Conservation (phyloP, 2,329 filamentous ascomycete species). For the Coniella lustricola region DNA sequence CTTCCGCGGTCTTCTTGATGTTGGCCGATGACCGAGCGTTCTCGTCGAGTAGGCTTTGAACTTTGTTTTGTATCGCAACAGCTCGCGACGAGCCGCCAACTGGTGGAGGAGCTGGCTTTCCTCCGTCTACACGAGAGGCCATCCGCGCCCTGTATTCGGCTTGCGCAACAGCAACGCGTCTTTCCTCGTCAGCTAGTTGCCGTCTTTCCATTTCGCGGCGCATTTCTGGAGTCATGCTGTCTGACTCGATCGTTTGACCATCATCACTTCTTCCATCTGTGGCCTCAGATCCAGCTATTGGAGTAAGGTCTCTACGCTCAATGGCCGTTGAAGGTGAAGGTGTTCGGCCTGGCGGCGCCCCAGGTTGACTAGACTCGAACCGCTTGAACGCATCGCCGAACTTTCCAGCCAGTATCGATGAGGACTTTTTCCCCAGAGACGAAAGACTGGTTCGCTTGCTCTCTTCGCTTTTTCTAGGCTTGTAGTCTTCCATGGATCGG, state of each 20-base stretch:
- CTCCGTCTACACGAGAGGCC: conserved; percentile 50
- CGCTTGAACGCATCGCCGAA: conserved; percentile 92
- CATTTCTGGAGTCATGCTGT: conserved; percentile 78
- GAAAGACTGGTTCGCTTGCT: conserved; percentile 66
- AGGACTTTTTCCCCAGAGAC: conserved; percentile 64
- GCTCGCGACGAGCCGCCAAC: conserved; percentile 59
- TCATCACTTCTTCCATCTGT: conserved; percentile 63
- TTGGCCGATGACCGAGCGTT: conserved; percentile 53
- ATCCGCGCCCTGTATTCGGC: conserved; percentile 79
- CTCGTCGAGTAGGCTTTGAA: conserved; percentile 78
- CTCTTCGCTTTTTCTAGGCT: conserved; percentile 54
- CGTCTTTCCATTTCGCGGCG: conserved; percentile 81
- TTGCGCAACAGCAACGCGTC: conserved; percentile 78
- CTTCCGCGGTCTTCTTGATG: conserved; percentile 68
- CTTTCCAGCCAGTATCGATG: conserved; percentile 64
- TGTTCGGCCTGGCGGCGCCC: conserved; percentile 30
- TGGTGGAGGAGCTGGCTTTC: conserved; percentile 37
- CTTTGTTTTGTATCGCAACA: conserved; percentile 83
- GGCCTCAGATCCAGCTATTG: conserved; percentile 70
- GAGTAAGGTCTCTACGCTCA: conserved; percentile 50
- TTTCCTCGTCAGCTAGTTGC: conserved; percentile 79
- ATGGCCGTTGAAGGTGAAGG: conserved; percentile 43
- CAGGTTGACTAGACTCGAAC: conserved; percentile 59
- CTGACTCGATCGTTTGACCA: conserved; percentile 53
- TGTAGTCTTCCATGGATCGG: conserved; percentile 63